Evolutionary conservation across 805 yeast genomes (phyloP), one percentile per base, ranked within the genome.

Genomic region (Kodamaea nitidulidarum): DNA sequence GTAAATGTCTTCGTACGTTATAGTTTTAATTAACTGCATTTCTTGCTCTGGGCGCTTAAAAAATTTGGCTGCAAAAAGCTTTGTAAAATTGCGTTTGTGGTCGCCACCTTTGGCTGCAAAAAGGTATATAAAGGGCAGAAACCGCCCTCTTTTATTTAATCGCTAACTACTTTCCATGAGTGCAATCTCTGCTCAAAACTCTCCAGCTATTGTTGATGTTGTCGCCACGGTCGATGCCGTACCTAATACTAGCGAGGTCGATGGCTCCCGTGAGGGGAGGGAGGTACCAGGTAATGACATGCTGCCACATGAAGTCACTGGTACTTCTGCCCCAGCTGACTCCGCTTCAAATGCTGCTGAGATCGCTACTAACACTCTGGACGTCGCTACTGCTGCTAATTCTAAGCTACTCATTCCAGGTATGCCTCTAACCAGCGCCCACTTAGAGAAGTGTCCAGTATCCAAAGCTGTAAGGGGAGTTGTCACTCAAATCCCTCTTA

Each of bases 361-460:
- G 15, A 7, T 12, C 14, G 10, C 15, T 15, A 15, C 12, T 27
- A 27, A 14, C 31, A 27, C 31, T 27, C 10, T 7, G 12, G 31
- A 27, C 8, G 6, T 14, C 6, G 10, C 31, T 27, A 16, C 7
- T n/a, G 12, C 30, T 10, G 10, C 24, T 21, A 7, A 25, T 7
- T 4, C 11, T n/a, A 25, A 25, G 27, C 27, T 25, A 25, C 27
- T 10, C 16, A 16, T 28, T n/a, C 41, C 41, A 15, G 41, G 32
- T 5, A 30, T 38, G 28, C 41, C 41, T 8, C 22, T 20, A 17
- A 12, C 28, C n/a, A 38, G 34, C 20, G 24, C 38, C 14, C 45
- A 39, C 22, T 36, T 36, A 37, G 26, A 15, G 6, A 26, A 38
- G 28, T 46, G 43, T 20, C 44, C 47, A 5, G 14, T 41, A 27